Base-by-base conservation (phyloP, 2,329 filamentous ascomycete species). In the Davidsoniella neocaledoniae region DNA sequence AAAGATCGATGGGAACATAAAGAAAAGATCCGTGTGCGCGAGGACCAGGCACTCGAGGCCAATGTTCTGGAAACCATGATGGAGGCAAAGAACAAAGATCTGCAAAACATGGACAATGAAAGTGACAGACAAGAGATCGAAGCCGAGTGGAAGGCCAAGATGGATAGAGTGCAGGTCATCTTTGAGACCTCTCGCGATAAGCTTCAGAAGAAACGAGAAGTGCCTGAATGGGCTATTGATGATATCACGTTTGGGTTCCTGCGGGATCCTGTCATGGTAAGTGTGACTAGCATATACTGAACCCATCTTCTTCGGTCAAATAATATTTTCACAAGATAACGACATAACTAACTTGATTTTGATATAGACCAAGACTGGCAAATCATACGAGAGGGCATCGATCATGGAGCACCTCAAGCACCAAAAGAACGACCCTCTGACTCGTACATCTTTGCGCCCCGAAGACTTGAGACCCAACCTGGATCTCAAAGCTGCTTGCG, bases 351-450 rank as follows among this genome's bases (percentile, higher is more conserved):
- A 43, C 23, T 8, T 33, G 7, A 5, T 33, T 33, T 1, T 33
- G 57, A 8, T 19, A 2, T 21, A 69, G 80, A 90, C 85, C 1
- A 87, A 83, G 59, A 88, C 83, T 1, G 91, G 91, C 10, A 84
- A 88, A 55, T 91, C 83, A 1, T 98, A 94, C 62, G 91, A 96
- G 62, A 76, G 90, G 40, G 73, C 84, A 0, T 84, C 84, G 14
- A 82, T 98, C 54, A 71, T 87, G 59, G 86, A 94, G 63, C 87
- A 95, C 61, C 70, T 98, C 23, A 81, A 83, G 58, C 72, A 83
- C 19, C 77, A 77, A 33, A 72, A 72, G 0, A 83, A 76, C 12
- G 91, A 98, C 62, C 91, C 91, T 0, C 63, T 96, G 36, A 95
- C 90, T 0, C 72, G 90, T 40, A 81, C 87, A 54, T 77, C 82